Conservation (phyloP, 352 stramenopile species). For the Thalassiosira oceanica region DNA sequence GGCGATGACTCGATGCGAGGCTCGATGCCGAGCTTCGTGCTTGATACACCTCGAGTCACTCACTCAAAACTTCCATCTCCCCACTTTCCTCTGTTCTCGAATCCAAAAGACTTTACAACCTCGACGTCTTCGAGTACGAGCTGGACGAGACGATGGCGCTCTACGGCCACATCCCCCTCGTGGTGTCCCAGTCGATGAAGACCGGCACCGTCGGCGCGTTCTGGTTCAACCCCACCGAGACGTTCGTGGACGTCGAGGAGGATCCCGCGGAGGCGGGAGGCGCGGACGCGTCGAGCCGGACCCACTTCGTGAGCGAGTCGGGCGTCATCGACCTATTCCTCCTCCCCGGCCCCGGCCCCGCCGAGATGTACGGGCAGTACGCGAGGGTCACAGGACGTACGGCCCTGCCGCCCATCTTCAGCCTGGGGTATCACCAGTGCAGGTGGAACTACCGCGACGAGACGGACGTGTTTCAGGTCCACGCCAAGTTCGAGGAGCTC, state of each 20-base stretch:
- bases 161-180: constrained; percentile 89
- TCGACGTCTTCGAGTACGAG: constrained; percentile 99
- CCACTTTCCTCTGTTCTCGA: too few relatives aligned
- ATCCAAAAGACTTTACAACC: constrained; percentile 98
- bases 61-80: too few relatives aligned
- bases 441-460: constrained; percentile 99
- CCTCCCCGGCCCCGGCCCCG: constrained; percentile 86
- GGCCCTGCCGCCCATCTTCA: constrained; percentile 93
- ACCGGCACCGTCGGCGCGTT: constrained; percentile 92
- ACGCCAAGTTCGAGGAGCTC: constrained; percentile 91
- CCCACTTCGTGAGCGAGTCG: constrained; percentile 93
- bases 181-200: constrained; percentile 74
- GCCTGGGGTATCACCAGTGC: constrained; percentile 98
- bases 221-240: constrained; percentile 98
- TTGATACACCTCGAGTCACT: too few relatives aligned
- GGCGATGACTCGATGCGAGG: too few relatives aligned
- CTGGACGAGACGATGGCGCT: constrained; percentile 97
- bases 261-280: constrained; percentile 40
- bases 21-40: too few relatives aligned
- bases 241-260: constrained; percentile 95
- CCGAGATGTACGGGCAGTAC: constrained; percentile 89
- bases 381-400: constrained; percentile 89
- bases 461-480: constrained; percentile 88
- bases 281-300: constrained; percentile 38
- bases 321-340: constrained; percentile 97